phyloP scores from a whole-genome alignment of 768 basidiomycete genomes.

The Termitomyces heimii region DNA sequence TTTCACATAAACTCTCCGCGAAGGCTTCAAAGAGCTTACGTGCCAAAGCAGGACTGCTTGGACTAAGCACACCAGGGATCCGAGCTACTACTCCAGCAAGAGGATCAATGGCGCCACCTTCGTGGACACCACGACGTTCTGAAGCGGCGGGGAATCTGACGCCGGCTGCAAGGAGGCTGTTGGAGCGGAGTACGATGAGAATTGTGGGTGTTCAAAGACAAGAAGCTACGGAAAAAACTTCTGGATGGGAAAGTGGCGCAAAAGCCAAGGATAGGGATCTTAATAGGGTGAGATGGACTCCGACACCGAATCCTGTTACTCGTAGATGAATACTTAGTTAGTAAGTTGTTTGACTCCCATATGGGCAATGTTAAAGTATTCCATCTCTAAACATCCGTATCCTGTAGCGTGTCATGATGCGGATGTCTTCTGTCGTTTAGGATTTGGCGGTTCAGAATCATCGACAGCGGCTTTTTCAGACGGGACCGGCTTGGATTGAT shows the following conservation, averaged over 20 bases:
- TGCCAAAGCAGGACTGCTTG: conserved; percentile 64
- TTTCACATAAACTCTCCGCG: conserved; percentile 78
- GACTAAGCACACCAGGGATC: conserved; percentile 33
- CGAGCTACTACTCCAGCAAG: conserved; percentile 30
- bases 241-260: conserved; percentile 47
- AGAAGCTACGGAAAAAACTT: conserved; percentile 57
- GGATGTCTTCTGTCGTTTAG: conserved; percentile 57
- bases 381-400: background rate
- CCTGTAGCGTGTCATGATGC: conserved; percentile 16
- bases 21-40: conserved; percentile 79
- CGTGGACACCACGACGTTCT: conserved; percentile 70
- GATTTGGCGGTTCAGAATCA: conserved; percentile 23
- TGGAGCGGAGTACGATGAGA: conserved; percentile 68
- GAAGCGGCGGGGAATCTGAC: conserved; percentile 74
- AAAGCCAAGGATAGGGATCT: conserved; percentile 55
- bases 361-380: background rate
- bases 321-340: conserved; percentile 4
- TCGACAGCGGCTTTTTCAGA: background rate
- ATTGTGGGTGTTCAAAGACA: conserved; percentile 56
- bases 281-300: conserved; percentile 71
- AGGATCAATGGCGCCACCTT: conserved; percentile 74
- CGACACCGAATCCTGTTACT: conserved; percentile 45
- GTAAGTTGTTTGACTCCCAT: too few relatives aligned
- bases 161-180: conserved; percentile 74
- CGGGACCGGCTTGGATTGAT: conserved; percentile 13